Evolutionary conservation across 2,329 filamentous ascomycete species (phyloP).

Genomic region (Zymoseptoria crescenta): DNA sequence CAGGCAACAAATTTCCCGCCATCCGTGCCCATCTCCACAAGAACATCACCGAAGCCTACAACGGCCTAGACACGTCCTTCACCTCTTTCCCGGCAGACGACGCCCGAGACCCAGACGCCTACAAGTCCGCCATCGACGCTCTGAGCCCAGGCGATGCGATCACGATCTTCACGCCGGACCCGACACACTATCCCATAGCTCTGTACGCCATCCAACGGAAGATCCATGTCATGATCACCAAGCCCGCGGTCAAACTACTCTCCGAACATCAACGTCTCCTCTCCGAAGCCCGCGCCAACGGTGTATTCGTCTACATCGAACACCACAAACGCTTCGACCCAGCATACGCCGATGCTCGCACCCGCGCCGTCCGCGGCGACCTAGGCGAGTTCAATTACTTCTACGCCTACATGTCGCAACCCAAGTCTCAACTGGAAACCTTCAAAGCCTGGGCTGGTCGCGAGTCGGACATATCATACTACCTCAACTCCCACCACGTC

Average conservation of each 20-base stretch:
- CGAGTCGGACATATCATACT: conserved; percentile 91
- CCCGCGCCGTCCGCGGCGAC: conserved; percentile 54
- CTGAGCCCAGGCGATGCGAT: conserved; percentile 77
- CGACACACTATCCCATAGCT: conserved; percentile 86
- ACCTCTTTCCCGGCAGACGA: conserved; percentile 72
- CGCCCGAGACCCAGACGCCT: conserved; percentile 66
- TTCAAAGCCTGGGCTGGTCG: conserved; percentile 92
- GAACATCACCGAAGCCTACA: conserved; percentile 76
- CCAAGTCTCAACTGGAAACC: conserved; percentile 83
- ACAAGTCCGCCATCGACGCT: conserved; percentile 81
- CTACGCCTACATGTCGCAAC: conserved; percentile 93
- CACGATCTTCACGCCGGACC: conserved; percentile 92
- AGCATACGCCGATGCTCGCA: conserved; percentile 79
- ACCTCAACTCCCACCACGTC: conserved; percentile 90
- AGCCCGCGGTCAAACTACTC: conserved; percentile 82
- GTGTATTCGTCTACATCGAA: conserved; percentile 87
- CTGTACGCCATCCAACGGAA: conserved; percentile 82
- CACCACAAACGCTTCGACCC: conserved; percentile 97
- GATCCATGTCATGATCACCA: conserved; percentile 88
- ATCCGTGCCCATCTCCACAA: conserved; percentile 82
- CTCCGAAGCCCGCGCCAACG: conserved; percentile 60
- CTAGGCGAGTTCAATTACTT: conserved; percentile 98
- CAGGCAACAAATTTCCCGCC: conserved; percentile 81
- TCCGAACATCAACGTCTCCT: conserved; percentile 71
- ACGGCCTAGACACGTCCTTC: conserved; percentile 79